Evolutionary conservation across 306 rosid genomes (phyloP), one percentile per base, ranked within the genome.

Genomic region (Cicer chorassanicum): DNA sequence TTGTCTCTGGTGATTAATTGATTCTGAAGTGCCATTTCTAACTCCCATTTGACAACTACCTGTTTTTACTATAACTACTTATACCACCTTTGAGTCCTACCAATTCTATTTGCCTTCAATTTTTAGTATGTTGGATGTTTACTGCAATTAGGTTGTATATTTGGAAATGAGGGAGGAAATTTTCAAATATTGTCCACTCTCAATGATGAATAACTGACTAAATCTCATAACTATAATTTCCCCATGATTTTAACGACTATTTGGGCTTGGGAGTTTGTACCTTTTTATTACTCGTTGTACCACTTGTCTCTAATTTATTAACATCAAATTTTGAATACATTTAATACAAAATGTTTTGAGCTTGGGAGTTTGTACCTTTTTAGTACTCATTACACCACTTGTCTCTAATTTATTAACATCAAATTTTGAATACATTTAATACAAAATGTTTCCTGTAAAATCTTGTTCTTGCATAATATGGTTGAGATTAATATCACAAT

Each of bases 1-100:
- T 91, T 91, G 96, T 87, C 91, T 91, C 97, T 85, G 98, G 98
- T 94, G 98, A 90, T 91, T 91, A 88, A 88, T 94, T 90, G 96
- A 86, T 91, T 87, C 95, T 89, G 80, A 88, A 81, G 85, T 86
- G 91, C 89, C 89, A 87, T 81, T 82, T 89, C 92, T 88, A 84
- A 83, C 96, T 88, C 87, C 91, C 84, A 50, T 79, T 79, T 70
- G 79, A 78, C 87, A 72, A 67, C 86, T 88, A 75, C 72, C 80
- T 84, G 74, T 65, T 84, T 76, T 80, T 68, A 65, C 85, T 63
- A 57, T 80, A 74, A 75, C 74, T 74, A 78, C 55, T 74, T 12
- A 72, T 73, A 18, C 69, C n/a, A 12, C 61, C 72, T 14, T 40
- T 39, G 50, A 70, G 73, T 66, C 81, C 65, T 78, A 69, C 51